Evolutionary conservation across 2,329 filamentous ascomycete genomes (phyloP).

Genomic region (Pseudogymnoascus sp.): DNA sequence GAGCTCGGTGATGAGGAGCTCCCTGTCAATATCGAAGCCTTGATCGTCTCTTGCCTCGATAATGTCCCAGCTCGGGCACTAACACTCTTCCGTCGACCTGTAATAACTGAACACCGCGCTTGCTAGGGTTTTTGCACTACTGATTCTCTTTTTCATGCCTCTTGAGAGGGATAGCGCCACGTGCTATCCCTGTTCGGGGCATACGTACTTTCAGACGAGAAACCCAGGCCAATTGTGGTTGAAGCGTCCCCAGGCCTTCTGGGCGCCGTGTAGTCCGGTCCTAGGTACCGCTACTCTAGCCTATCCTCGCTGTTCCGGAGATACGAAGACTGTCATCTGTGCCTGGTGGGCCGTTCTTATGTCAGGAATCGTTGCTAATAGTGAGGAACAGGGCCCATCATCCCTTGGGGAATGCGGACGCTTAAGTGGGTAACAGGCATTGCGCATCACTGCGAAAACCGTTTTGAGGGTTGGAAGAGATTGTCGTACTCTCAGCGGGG

Average conservation of each 20-base stretch:
- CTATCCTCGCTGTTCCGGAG: conserved; percentile 2
- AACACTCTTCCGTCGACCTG: conserved; percentile 5
- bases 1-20: neutral
- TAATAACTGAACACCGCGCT: conserved; percentile 5
- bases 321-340: conserved; percentile 3
- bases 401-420: conserved; percentile 1
- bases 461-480: conserved; percentile 4
- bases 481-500: neutral
- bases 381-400: neutral
- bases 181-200: conserved; percentile 6
- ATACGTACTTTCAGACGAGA: conserved; percentile 3
- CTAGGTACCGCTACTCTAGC: conserved; percentile 1
- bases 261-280: neutral
- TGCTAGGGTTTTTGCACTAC: conserved; percentile 6
- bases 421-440: conserved; percentile 8
- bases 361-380: conserved; percentile 1
- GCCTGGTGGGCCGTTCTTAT: neutral
- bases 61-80: conserved; percentile 6
- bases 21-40: conserved; percentile 5
- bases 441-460: neutral
- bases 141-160: neutral
- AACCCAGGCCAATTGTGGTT: conserved; percentile 4
- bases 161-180: conserved; percentile 2
- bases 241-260: neutral
- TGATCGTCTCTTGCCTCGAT: conserved; percentile 1